phyloP scores from a whole-genome alignment of 2,329 filamentous ascomycete species.

The Fusarium dlaminii region DNA sequence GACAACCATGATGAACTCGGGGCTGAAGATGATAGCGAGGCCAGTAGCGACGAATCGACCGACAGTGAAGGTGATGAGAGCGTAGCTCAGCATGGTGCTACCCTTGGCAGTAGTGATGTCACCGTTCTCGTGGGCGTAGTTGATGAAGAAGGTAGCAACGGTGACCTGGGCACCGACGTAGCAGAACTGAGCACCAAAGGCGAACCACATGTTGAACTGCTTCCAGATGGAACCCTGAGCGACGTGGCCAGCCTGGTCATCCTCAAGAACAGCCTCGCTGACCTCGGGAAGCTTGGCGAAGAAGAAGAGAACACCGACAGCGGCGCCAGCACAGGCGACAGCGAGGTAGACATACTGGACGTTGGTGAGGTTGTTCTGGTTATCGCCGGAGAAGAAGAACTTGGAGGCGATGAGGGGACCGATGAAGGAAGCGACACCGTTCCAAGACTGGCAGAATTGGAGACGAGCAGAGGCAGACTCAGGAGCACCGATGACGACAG shows the following conservation, averaged over 20 bases:
- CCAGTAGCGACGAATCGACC: constrained; percentile 73
- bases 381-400: constrained; percentile 73
- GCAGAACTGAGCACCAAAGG: constrained; percentile 78
- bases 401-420: constrained; percentile 77
- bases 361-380: constrained; percentile 66
- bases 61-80: constrained; percentile 77
- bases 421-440: constrained; percentile 77
- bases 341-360: constrained; percentile 82
- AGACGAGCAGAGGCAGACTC: constrained; percentile 11
- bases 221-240: constrained; percentile 71
- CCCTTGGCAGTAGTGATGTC: constrained; percentile 58
- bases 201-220: constrained; percentile 80
- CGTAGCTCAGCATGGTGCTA: constrained; percentile 76
- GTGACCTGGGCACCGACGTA: constrained; percentile 79
- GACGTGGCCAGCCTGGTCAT: constrained; percentile 57
- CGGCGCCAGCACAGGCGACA: constrained; percentile 74
- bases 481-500: constrained; percentile 62
- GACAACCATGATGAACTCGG: constrained; percentile 74
- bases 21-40: constrained; percentile 72
- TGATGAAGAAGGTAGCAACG: constrained; percentile 76
- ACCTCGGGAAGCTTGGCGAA: constrained; percentile 76
- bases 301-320: constrained; percentile 72
- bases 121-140: constrained; percentile 72
- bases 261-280: constrained; percentile 56
- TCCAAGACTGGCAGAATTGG: constrained; percentile 78